Base-by-base conservation (phyloP, 2,329 filamentous ascomycete genomes). In the Penicillium paneum region DNA sequence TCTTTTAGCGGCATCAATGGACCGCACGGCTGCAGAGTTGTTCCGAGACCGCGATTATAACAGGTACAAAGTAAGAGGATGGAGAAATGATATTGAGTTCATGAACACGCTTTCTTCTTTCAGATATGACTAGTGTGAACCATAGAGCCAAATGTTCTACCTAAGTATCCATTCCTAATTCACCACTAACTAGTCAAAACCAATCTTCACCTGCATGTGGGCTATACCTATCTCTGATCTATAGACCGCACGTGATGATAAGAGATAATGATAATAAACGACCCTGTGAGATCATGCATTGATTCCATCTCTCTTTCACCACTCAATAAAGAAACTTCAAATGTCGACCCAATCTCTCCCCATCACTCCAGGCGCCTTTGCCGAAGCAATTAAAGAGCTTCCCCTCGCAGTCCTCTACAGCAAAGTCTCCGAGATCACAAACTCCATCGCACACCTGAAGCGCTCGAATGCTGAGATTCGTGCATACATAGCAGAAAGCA, bases 341-440 rank as follows among this genome's bases (percentile, higher is more conserved):
- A 84, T 83, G 81, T 81, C 81, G 36, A 64, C 75, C 38, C 70
- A 76, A 64, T 62, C 78, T 11, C 63, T 64, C 15, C 80, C 81
- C 29, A 83, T 84, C 57, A 71, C 76, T 21, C 68, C 76, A n/a
- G 64, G 69, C 31, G 77, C 75, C 55, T 84, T 84, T 66, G 76
- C 79, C 49, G 70, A 76, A 58, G 84, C 84, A 19, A 78, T 87
- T 60, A 72, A 78, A 64, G 77, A 80, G 54, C 80, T 87, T 8
- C 79, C 83, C 10, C 71, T 85, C 60, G 78, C 81, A 56, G 77
- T 80, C 19, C 73, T 87, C 28, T 83, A 85, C 73, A 74, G 77
- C 66, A 87, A 86, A 76, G 80, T 80, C 53, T 76, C 79, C 54
- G 84, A 87, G 64, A 75, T 87, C 10, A 75, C 74, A 40, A 87